Conservation (phyloP, 139 green algal genomes). For the Pleodorina starrii region DNA sequence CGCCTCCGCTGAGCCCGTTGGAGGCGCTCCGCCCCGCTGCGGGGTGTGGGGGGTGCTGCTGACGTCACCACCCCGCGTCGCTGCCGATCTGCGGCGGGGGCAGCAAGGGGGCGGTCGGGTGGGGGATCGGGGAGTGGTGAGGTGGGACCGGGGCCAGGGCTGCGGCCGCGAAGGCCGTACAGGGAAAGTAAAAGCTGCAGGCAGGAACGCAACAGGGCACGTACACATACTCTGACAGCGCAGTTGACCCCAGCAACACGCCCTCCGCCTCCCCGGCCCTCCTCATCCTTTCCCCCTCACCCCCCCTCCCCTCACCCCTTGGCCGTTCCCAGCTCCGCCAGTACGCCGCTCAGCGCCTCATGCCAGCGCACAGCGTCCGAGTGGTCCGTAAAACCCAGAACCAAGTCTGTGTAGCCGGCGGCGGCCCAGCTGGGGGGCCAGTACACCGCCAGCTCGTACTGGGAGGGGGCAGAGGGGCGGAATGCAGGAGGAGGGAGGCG, state of each 20-base stretch:
- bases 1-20: too few species aligned
- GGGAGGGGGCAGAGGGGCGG: neutral
- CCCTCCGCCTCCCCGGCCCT: neutral
- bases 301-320: neutral
- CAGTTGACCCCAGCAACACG: neutral
- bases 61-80: too few species aligned
- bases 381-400: slow-evolving; percentile 3
- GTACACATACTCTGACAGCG: neutral
- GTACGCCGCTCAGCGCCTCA: neutral
- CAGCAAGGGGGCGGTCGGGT: too few species aligned
- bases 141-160: too few species aligned
- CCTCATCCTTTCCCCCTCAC: neutral
- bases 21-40: too few species aligned
- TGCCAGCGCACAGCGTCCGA: slow-evolving; percentile 8
- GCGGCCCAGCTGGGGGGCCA: slow-evolving; percentile 68
- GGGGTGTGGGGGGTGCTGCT: too few species aligned
- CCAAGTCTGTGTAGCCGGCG: slow-evolving; percentile 62
- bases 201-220: neutral
- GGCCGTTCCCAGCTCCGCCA: neutral
- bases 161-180: too few species aligned
- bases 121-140: neutral
- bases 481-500: too few species aligned
- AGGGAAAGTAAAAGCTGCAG: neutral
- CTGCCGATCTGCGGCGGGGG: neutral
- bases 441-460: slow-evolving; percentile 61